Base-by-base conservation (phyloP, 192 early-diverging fungal species). In the Mortierella hygrophila region DNA sequence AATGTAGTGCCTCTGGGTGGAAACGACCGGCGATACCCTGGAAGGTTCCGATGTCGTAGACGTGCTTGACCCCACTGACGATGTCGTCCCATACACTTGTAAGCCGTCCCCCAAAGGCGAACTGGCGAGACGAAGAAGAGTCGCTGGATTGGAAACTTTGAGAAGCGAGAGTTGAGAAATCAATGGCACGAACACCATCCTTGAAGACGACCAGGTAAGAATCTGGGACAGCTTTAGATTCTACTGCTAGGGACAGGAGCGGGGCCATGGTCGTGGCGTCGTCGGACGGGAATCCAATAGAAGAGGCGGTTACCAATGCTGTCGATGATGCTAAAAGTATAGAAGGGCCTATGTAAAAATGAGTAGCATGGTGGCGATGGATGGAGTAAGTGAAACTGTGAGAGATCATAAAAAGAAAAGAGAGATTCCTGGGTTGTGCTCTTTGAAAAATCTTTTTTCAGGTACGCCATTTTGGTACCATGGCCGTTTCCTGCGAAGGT, bases 201-300 rank as follows among this genome's bases (percentile, higher is more conserved):
- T 87, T 87, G 65, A 87, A 74, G 26, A 81, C 80, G 38, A 87
- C 85, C 18, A 87, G 78, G 70, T 87, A 82, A 5, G 76, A 79
- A 54, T 82, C 85, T 10, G 80, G 73, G 32, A 87, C 63, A n/a
- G 46, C 72, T 69, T 72, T 79, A 68, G 75, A 69, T 72, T 15
- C 44, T 42, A 21, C 40, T 74, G 76, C 18, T 55, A 55, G 81
- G 1, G 72, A 75, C 7, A 60, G 76, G 80, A 82, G 80, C 76
- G 49, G 80, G 65, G 29, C 75, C 57, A 60, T 26, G 9, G 57
- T 0, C 6, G 13, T 11, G 46, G 7, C 9, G 15, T 47, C 11
- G 9, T 29, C n/a, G n/a, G 57, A 60, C n/a, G 1, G 57, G 26
- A 29, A 29, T 3, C n/a, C n/a, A 3, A 63, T 6, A 32, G 57